phyloP scores from a whole-genome alignment of 768 basidiomycete genomes.

The Lactifluus rugatus region DNA sequence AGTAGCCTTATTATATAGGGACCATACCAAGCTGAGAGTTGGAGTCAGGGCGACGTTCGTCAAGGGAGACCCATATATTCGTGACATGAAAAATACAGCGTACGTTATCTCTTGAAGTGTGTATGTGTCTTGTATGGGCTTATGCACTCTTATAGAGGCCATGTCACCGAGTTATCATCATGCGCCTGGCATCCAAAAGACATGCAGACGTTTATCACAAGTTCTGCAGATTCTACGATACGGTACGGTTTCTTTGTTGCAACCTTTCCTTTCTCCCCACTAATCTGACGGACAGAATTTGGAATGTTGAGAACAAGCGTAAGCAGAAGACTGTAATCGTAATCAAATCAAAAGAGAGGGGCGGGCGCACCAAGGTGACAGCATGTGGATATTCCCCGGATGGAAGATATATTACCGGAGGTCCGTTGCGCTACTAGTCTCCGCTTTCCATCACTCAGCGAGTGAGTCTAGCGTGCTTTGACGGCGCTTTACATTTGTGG shows the following conservation, averaged over 20 bases:
- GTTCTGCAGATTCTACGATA: conserved; percentile 93
- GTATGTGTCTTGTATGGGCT: not conserved
- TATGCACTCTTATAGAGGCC: conserved; percentile 49
- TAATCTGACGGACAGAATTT: conserved; percentile 51
- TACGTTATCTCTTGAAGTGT: conserved; percentile 31
- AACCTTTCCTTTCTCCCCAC: not conserved
- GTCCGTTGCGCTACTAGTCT: conserved; percentile 36
- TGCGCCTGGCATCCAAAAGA: conserved; percentile 93
- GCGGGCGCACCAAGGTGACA: conserved; percentile 86
- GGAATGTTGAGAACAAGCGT: conserved; percentile 86
- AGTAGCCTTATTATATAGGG: conserved; percentile 28
- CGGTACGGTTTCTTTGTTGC: conserved; percentile 40
- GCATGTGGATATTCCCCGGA: conserved; percentile 82
- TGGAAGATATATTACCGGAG: conserved; percentile 82
- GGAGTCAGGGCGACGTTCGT: conserved; percentile 60
- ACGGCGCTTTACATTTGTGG: conserved; percentile 94
- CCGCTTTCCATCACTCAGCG: not conserved
- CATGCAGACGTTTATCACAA: conserved; percentile 74
- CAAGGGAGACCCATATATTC: conserved; percentile 96
- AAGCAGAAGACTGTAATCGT: conserved; percentile 96
- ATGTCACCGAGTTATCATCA: conserved; percentile 84
- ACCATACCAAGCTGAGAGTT: conserved; percentile 38
- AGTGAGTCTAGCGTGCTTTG: conserved; percentile 59
- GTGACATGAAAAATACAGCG: conserved; percentile 99
- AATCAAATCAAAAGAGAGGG: conserved; percentile 92